Evolutionary conservation across 208 protist genomes (phyloP), one percentile per base, ranked within the genome.

Genomic region (Acanthamoeba quina): DNA sequence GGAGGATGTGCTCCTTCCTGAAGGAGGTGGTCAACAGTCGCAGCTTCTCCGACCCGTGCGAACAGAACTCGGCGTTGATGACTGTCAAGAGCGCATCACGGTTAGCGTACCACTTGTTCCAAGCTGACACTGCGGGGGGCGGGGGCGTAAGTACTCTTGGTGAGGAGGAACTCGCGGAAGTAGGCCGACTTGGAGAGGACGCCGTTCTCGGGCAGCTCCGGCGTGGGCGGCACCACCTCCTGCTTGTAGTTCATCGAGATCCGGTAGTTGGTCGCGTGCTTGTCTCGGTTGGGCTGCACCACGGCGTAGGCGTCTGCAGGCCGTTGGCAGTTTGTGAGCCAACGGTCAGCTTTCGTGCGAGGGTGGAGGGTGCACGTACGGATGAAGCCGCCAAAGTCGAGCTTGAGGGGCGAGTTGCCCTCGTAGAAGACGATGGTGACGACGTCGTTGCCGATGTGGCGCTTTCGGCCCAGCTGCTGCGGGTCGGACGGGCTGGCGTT

Each of bases 181-280:
- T 82, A 82, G 72, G 31, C 4, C 9, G 72, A 82, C 44, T 82
- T 82, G 41, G 72, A 82, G 72, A 82, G 72, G 72, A 82, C 29
- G 72, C 72, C 72, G 21, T 44, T 82, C 72, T 82, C 72, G 31
- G 72, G 72, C 72, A 82, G 41, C 72, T 82, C 72, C 11, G 72
- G 72, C 41, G 72, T 82, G 41, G 72, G 72, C 15, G 72, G 72
- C 72, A 54, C 72, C 41, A 82, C 72, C 72, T 82, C 72, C 72
- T 82, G 72, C 72, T 82, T 82, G 72, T 82, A 82, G 72, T 82
- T 82, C 72, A 82, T 82, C 15, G 72, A 82, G 34, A 82, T 82
- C 17, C 72, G 9, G 72, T 82, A 82, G 72, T 82, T 82, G 37
- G 41, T 82, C 37, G 72, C 44, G 41, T 54, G 31, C 72, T 82